Base-by-base conservation (phyloP, 331 rosid genomes). In the Ulmus americana region DNA sequence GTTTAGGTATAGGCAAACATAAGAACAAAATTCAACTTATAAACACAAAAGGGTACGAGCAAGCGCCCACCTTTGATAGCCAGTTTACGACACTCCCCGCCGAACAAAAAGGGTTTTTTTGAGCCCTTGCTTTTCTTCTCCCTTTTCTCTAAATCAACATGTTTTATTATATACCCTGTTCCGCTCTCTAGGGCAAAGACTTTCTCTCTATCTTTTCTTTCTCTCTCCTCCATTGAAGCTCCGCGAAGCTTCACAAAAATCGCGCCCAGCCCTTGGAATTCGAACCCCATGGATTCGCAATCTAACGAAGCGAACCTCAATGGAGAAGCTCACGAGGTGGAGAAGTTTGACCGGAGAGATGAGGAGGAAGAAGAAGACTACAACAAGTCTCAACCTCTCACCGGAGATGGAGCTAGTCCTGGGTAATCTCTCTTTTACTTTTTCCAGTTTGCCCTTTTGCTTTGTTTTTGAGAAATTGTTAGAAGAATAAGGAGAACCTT, bases 371-470 rank as follows among this genome's bases (percentile, higher is more conserved):
- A 76, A 13, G 76, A 62, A 43, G 74, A 67, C 70, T 75, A 75
- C 71, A 28, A 28, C 35, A 85, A 82, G 75, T 77, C 94, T 10
- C 95, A 84, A 15, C 80, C 89, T 64, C 91, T 82, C 10, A 71
- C 81, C 58, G 96, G 95, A 55, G 95, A 91, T 56, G 95, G 96
- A n/a, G 97, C 96, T 2, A 91, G 97, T 70, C 88, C 97, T 9
- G 97, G 96, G 97, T 91, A 80, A 69, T 39, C 45, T 56, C 49
- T 60, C 40, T 13, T 18, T 45, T 39, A 52, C 49, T 43, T 16
- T 41, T 11, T 40, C n/a, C 8, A 18, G 39, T 28, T 28, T 45
- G 10, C 22, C 5, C 5, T 54, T 57, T 61, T 63, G 60, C 67
- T 70, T 67, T 47, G 59, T 58, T 68, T 28, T 53, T 7, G 42